These are phyloP conservation scores for Paraphoma sp. DNA, from an alignment of 2,329 filamentous ascomycete species.

Conservation along the genomic window DNA sequence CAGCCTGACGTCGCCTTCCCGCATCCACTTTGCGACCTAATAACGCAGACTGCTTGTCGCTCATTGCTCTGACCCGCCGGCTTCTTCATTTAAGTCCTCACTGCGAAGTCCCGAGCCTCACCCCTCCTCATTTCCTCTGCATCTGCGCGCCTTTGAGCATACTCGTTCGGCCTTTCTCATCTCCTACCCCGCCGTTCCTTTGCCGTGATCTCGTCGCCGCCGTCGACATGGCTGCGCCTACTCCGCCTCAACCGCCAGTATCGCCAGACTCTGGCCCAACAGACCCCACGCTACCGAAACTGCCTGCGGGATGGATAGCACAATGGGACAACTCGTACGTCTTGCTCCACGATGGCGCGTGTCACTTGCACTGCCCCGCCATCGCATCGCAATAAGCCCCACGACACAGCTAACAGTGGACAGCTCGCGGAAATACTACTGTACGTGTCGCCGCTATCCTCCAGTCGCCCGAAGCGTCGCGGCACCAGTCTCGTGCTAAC, in stretches of 20 bases:
- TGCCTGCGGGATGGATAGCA: conserved; percentile 49
- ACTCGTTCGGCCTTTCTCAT: not conserved
- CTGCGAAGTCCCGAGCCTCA: conserved; percentile 12
- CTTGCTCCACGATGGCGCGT: not conserved
- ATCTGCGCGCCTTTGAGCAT: not conserved
- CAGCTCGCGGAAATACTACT: conserved; percentile 51
- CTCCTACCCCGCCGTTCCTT: not conserved
- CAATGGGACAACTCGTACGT: conserved; percentile 50
- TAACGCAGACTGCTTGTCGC: conserved; percentile 26
- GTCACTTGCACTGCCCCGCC: conserved; percentile 18
- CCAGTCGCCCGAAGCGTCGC: not conserved
- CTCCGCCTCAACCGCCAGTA: conserved; percentile 44
- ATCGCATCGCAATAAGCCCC: conserved; percentile 14
- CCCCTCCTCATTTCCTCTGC: not conserved
- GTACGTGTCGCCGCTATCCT: conserved; percentile 20
- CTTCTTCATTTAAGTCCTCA: conserved; percentile 29
- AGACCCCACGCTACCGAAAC: conserved; percentile 45
- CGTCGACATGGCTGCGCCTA: conserved; percentile 40
- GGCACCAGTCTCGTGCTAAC: not conserved
- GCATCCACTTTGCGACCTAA: conserved; percentile 19
- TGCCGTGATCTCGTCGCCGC: not conserved
- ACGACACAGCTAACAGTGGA: conserved; percentile 29
- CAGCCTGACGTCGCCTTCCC: conserved; percentile 8
- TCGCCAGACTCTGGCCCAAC: conserved; percentile 50
- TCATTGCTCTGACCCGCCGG: conserved; percentile 13